Conservation (phyloP, 2,329 filamentous ascomycete species). For the Pseudohalonectria lignicola region DNA sequence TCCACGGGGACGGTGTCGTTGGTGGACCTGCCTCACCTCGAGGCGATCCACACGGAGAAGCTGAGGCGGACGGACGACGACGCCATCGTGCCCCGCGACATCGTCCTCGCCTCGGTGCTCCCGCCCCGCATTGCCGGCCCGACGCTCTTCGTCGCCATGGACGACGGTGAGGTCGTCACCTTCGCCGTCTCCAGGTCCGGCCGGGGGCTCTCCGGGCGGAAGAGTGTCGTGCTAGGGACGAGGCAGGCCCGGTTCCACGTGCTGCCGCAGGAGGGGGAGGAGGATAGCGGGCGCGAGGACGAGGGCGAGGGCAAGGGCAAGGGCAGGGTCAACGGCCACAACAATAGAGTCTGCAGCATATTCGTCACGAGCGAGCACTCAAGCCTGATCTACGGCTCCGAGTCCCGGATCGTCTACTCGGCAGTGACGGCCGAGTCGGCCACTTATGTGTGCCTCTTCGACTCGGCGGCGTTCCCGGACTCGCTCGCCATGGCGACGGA, state of each 20-base stretch:
- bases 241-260: constrained; percentile 74
- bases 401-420: constrained; percentile 83
- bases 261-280: constrained; percentile 47
- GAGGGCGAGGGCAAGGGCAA: too few relatives aligned
- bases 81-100: constrained; percentile 70
- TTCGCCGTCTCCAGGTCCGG: constrained; percentile 57
- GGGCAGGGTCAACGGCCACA: too few relatives aligned
- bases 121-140: constrained; percentile 45
- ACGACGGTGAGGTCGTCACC: constrained; percentile 82
- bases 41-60: constrained; percentile 48
- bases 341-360: constrained; percentile 70
- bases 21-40: constrained; percentile 55
- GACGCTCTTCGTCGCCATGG: constrained; percentile 80
- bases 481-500: constrained; percentile 74
- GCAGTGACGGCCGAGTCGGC: constrained; percentile 86
- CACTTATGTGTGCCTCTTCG: constrained; percentile 70
- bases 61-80: constrained; percentile 51
- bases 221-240: constrained; percentile 75
- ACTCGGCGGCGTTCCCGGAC: constrained; percentile 68
- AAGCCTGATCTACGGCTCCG: constrained; percentile 81
- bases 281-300: too few relatives aligned
- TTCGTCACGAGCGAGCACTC: constrained; percentile 93
- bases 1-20: constrained; percentile 70
- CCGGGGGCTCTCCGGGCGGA: constrained; percentile 59
- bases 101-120: constrained; percentile 70